Base-by-base conservation (phyloP, 75 land plant species). In the Cunninghamia lanceolata region DNA sequence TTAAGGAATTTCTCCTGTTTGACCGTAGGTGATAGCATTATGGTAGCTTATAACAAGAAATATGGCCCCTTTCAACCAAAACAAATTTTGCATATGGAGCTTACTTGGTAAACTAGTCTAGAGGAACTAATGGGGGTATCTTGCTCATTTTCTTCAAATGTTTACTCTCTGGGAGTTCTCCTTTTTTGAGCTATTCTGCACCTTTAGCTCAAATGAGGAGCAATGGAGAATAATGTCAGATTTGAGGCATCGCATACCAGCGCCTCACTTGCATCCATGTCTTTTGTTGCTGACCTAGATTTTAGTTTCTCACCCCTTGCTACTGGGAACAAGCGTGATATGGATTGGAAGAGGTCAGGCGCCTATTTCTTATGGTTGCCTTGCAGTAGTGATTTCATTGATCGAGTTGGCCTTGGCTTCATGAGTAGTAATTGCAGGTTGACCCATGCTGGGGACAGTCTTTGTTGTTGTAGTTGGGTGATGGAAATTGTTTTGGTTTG, bases 1-100 rank as follows among this genome's bases (percentile, higher is more conserved):
- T 85, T 97, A 42, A 88, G 99, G 87, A 96, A 96, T 85, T 97
- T 90, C 88, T 94, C 99, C 59, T 97, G 99, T 86, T 88, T 97
- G 59, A 95, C 98, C 66, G 92, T 91, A 21, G 96, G 98, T 46
- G 99, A 97, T 85, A 97, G 91, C 81, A 97, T 97, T 77, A 93
- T 97, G 98, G 98, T 97, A 46, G 94, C 98, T 19, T 97, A 95
- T 85, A 97, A 97, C 89, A 19, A 40, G n/a, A 68, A 21, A 36
- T 38, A 21, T 35, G 36, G 34, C 52, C 45, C 82, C 30, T 95
- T 94, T 78, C 99, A 96, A 4, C 88, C 92, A 87, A 92, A 90
- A 52, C 89, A 93, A 73, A 83, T 92, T 42, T 86, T 95, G 88
- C 84, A 85, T 4, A 91, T 94, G 96, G 99, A 98, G 91, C 85